phyloP scores from a whole-genome alignment of 2,329 filamentous ascomycete genomes.

The Microsporum audouinii region DNA sequence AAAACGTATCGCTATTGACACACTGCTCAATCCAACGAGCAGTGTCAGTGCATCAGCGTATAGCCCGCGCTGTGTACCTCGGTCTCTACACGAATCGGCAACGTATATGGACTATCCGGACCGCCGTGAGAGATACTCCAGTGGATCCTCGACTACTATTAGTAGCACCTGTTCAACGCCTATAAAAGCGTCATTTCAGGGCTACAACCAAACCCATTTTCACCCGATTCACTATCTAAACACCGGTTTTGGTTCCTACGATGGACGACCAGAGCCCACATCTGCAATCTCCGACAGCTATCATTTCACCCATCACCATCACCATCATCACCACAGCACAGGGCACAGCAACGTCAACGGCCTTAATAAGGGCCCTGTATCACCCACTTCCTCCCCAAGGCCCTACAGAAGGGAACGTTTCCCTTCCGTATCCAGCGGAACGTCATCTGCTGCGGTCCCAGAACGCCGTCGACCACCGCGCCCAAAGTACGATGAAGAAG shows the following conservation, averaged over 20 bases:
- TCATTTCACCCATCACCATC: slow-evolving; percentile 3
- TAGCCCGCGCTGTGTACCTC: neutral
- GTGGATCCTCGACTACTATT: neutral
- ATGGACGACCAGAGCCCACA: slow-evolving; percentile 4
- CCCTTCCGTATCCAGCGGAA: slow-evolving; percentile 32
- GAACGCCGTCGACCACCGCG: slow-evolving; percentile 34
- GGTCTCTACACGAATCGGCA: neutral
- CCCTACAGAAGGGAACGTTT: slow-evolving; percentile 31
- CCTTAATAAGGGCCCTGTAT: slow-evolving; percentile 12
- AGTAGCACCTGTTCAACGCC: neutral
- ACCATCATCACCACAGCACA: slow-evolving; percentile 8
- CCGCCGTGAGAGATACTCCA: slow-evolving; percentile 3
- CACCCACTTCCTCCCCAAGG: slow-evolving; percentile 26
- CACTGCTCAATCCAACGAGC: slow-evolving; percentile 9
- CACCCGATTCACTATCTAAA: slow-evolving; percentile 6
- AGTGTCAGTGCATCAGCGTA: neutral
- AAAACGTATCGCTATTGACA: slow-evolving; percentile 9
- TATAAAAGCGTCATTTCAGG: neutral
- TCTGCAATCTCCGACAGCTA: neutral
- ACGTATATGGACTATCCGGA: slow-evolving; percentile 5
- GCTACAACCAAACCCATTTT: slow-evolving; percentile 6
- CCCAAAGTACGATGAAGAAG: slow-evolving; percentile 38
- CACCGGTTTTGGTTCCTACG: slow-evolving; percentile 1
- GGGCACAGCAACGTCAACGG: slow-evolving; percentile 8
- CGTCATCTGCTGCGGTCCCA: slow-evolving; percentile 20